Percentiles rank a stretch among this genome's conserved stretches.
Conservation (phyloP, 345 rosid genomes). For the Sisymbrium altissimum region DNA sequence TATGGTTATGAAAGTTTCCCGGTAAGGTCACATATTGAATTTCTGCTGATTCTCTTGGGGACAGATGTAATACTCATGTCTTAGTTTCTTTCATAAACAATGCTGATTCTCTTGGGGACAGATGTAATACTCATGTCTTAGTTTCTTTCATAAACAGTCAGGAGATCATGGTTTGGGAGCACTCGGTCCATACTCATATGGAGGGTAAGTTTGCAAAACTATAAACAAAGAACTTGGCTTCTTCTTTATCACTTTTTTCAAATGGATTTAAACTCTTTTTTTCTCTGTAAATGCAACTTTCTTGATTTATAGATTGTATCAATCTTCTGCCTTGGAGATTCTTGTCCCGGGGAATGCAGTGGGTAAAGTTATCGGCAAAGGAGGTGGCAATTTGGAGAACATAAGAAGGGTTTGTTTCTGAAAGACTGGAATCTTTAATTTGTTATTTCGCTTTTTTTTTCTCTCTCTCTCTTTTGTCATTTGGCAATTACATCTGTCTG, state of each 20-base stretch:
- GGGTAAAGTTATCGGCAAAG: background rate
- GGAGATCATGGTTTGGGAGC: background rate
- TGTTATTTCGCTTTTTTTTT: background rate
- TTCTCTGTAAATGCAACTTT: background rate
- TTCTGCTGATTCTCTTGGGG: background rate
- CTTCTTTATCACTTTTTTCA: background rate
- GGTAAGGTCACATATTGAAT: background rate
- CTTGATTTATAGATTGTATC: background rate
- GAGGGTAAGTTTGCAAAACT: conserved; percentile 1
- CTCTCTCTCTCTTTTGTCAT: background rate
- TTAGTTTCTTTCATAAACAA: background rate
- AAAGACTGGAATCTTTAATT: background rate
- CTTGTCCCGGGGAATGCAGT: background rate
- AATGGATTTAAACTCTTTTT: background rate
- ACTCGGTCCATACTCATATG: background rate
- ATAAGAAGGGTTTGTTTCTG: background rate
- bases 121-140: background rate
- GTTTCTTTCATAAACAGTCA: background rate
- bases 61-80: background rate
- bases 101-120: background rate
- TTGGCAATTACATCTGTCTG: background rate
- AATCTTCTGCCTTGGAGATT: background rate
- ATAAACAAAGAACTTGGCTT: background rate
- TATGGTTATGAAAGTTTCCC: background rate
- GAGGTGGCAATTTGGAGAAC: conserved; percentile 1